Conservation (phyloP, 169 alveolate species). For the Gregarina niphandrodes region DNA sequence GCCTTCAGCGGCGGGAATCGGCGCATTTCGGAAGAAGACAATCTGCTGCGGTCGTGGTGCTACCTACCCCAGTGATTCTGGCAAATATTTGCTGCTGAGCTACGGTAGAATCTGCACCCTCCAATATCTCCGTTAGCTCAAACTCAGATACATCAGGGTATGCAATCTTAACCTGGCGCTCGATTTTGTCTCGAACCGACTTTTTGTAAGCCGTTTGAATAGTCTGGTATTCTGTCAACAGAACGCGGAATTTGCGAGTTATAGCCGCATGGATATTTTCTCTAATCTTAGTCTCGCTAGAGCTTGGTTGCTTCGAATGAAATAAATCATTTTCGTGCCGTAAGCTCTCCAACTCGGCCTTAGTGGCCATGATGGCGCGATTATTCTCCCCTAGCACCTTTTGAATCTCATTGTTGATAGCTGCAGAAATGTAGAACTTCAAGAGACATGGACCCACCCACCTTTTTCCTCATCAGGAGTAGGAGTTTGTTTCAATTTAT, state of each 20-base stretch:
- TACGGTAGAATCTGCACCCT: slow-evolving; percentile 18
- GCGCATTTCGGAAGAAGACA: too few species aligned
- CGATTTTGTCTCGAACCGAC: slow-evolving; percentile 13
- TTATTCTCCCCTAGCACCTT: slow-evolving; percentile 16
- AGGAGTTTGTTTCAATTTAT: not conserved
- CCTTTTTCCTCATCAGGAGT: slow-evolving; percentile 9
- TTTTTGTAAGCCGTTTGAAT: slow-evolving; percentile 13
- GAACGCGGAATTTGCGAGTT: slow-evolving; percentile 20
- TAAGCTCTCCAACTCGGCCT: slow-evolving; percentile 15
- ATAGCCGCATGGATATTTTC: slow-evolving; percentile 20
- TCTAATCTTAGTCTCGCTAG: slow-evolving; percentile 17
- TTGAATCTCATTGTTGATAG: slow-evolving; percentile 4
- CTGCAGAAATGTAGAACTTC: not conserved
- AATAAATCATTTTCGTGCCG: slow-evolving; percentile 9
- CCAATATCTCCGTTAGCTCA: slow-evolving; percentile 15
- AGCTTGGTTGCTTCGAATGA: slow-evolving; percentile 2
- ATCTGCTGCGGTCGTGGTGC: too few species aligned
- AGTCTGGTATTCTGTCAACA: slow-evolving; percentile 14
- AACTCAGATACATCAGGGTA: slow-evolving; percentile 24
- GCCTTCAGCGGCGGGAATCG: too few species aligned
- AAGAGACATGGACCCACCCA: not conserved
- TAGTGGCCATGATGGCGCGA: slow-evolving; percentile 6
- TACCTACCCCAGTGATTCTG: slow-evolving; percentile 31
- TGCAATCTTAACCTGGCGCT: slow-evolving; percentile 20
- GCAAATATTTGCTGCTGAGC: too few species aligned